Conservation (phyloP, 192 early-diverging fungal genomes). For the Ambispora gerdemannii region DNA sequence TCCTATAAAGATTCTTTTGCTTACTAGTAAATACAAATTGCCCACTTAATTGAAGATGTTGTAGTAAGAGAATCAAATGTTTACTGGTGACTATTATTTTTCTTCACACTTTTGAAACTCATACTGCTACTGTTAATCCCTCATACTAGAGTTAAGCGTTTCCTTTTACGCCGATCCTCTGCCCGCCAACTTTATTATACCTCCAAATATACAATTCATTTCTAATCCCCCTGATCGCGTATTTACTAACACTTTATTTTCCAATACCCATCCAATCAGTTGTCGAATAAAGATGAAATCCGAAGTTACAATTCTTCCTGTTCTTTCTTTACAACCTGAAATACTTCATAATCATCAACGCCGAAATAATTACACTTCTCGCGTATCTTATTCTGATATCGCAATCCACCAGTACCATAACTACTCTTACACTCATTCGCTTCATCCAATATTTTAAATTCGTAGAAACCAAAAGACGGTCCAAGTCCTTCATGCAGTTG, state of each 20-base stretch:
- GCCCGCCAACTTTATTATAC: no score
- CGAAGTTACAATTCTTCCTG: no score
- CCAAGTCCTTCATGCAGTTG: slow-evolving; percentile 27
- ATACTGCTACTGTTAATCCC: no score
- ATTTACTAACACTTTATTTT: no score
- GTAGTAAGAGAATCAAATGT: neutral
- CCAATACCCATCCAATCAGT: no score
- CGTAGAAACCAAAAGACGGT: slow-evolving; percentile 31
- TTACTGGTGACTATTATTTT: neutral
- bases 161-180: neutral
- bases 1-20: no score
- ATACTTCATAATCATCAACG: slow-evolving; percentile 32
- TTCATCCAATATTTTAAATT: slow-evolving; percentile 28
- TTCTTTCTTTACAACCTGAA: slow-evolving; percentile 31
- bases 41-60: no score
- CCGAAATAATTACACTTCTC: slow-evolving; percentile 28
- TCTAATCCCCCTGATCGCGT: no score
- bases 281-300: no score
- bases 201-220: no score
- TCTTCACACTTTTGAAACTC: no score
- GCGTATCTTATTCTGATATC: slow-evolving; percentile 22
- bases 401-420: slow-evolving; percentile 24
- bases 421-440: slow-evolving; percentile 10
- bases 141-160: neutral
- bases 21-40: no score